Conservation (phyloP, 2,329 filamentous ascomycete genomes). For the Aspergillus melleus region DNA sequence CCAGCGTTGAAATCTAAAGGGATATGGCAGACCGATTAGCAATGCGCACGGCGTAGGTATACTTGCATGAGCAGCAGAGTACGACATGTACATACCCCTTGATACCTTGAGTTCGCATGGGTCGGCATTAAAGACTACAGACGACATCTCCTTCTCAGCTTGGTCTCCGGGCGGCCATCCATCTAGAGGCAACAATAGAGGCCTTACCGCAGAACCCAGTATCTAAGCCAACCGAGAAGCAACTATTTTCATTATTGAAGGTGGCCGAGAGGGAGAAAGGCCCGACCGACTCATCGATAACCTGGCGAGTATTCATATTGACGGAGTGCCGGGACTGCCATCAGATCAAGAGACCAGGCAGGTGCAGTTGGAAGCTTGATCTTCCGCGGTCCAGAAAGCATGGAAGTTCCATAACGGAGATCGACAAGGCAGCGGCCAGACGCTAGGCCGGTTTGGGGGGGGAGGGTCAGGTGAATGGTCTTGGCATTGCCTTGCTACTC, state of each 20-base stretch:
- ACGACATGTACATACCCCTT: constrained; percentile 49
- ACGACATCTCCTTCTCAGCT: constrained; percentile 17
- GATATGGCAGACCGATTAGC: neutral
- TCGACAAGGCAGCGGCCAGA: neutral
- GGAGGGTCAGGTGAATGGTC: neutral
- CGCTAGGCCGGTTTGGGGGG: neutral
- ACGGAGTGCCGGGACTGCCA: constrained; percentile 2
- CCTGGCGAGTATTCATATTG: constrained; percentile 83
- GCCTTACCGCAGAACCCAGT: constrained; percentile 77
- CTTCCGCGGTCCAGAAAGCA: neutral
- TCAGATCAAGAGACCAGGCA: constrained; percentile 1
- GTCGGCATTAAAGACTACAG: constrained; percentile 69
- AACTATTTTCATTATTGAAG: constrained; percentile 82
- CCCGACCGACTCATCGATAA: constrained; percentile 74
- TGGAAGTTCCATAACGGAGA: neutral
- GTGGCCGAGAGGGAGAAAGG: constrained; percentile 77
- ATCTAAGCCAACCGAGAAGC: constrained; percentile 84
- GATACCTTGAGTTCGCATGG: constrained; percentile 69
- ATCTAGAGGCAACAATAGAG: neutral
- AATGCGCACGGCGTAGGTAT: neutral
- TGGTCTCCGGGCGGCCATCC: constrained; percentile 2
- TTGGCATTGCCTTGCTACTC: too few relatives aligned
- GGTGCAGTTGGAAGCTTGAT: neutral
- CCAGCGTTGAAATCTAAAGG: constrained; percentile 72
- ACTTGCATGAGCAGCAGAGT: neutral